A percentile compares a stretch with the other conserved stretches of the same genome.
Evolutionary conservation across 2,329 filamentous ascomycete genomes (phyloP).

Genomic region (Colletotrichum kahawae): DNA sequence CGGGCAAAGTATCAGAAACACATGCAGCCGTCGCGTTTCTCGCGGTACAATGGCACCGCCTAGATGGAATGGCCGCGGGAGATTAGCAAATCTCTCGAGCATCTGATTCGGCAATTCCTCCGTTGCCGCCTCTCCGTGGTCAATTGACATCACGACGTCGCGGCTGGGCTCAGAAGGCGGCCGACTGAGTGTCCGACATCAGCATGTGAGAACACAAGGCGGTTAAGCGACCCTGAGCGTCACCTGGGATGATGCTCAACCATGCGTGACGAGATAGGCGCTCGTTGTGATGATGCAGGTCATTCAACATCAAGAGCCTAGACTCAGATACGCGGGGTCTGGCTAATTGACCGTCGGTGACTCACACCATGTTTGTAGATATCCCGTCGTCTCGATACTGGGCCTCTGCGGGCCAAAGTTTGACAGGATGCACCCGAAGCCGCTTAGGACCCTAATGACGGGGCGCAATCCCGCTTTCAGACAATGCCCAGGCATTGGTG

Average conservation of each 20-base stretch:
- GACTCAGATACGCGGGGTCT: background rate
- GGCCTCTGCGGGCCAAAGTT: background rate
- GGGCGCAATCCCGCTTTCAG: background rate
- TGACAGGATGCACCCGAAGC: background rate
- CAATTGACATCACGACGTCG: background rate
- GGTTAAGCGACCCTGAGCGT: background rate
- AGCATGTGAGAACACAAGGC: background rate
- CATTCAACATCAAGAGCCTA: background rate
- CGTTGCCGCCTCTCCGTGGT: background rate
- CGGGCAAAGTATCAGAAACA: background rate
- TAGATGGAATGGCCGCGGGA: background rate
- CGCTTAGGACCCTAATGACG: background rate
- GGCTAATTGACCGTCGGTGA: background rate
- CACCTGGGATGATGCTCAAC: background rate
- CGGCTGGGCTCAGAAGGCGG: background rate
- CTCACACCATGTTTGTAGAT: background rate
- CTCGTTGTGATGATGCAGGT: background rate
- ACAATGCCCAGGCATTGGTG: background rate
- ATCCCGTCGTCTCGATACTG: background rate
- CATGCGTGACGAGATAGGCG: background rate
- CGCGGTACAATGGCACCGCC: background rate
- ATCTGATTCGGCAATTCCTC: background rate
- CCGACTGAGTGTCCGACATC: background rate
- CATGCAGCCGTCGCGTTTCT: background rate
- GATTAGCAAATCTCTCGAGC: constrained; percentile 2